Evolutionary conservation across 495 filamentous ascomycete species (phyloP), one percentile per base, ranked within the genome.

Genomic region (Echria macrotheca): DNA sequence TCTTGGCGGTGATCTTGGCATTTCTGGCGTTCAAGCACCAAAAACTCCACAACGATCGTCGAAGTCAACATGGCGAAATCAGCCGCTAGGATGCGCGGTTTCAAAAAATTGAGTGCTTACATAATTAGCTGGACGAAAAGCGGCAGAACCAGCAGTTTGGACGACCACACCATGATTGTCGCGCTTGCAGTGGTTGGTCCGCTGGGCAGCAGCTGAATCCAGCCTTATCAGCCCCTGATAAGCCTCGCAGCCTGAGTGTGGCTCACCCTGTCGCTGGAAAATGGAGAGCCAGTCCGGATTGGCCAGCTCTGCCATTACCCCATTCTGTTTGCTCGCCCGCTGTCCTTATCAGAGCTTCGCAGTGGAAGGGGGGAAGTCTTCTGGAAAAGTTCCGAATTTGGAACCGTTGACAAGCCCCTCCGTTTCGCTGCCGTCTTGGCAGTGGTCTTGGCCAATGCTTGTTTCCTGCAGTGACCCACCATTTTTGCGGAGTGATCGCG

Each of bases 381-480:
- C 47, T 42, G 21, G 39, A 50, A 41, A 32, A 24, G 24, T 50
- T 41, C 47, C 47, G 5, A 33, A 42, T 21, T n/a, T 14, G 21
- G 47, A 12, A 21, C 19, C 9, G 12, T 14, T 17, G 10, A n/a
- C 33, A 40, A 39, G 19, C 8, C 11, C 25, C 32, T 24, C 47
- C 38, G 19, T 39, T 50, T 42, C 38, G 47, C 47, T 17, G 15
- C 18, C 22, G n/a, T n/a, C n/a, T n/a, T n/a, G n/a, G n/a, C n/a
- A n/a, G n/a, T n/a, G 10, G 28, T 31, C 49, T 51, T 51, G 49
- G 49, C 49, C 21, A 45, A 51, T 51, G 49, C 49, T 53, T 47
- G 21, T 53, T 53, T 35, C 17, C 12, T 19, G n/a, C 22, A 11
- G 12, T 25, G 26, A 19, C 17, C 43, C 14, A 15, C n/a, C 44